These are phyloP conservation scores for Gaertneriomyces semiglobifer DNA, from an alignment of 192 early-diverging fungal species.

Conservation along the genomic window DNA sequence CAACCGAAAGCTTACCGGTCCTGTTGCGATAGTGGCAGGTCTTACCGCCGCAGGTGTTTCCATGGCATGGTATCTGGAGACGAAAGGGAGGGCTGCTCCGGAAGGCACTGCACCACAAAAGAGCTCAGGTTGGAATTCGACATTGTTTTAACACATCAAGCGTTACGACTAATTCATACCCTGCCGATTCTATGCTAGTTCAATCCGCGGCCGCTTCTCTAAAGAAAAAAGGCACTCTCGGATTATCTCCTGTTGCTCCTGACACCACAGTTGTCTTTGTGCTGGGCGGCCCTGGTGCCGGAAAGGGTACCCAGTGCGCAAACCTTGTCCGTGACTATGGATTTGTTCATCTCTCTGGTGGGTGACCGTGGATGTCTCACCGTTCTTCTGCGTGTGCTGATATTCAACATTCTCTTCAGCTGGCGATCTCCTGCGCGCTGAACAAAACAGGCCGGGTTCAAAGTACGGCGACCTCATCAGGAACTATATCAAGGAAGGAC, in stretches of 20 bases:
- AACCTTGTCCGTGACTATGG: constrained; percentile 84
- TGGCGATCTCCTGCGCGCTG: constrained; percentile 91
- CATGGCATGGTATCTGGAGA: no score
- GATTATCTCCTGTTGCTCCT: constrained; percentile 29
- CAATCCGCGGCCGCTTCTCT: not conserved
- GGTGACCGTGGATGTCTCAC: not conserved
- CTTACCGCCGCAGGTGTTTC: no score
- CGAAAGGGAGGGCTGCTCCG: no score
- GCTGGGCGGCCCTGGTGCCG: constrained; percentile 67
- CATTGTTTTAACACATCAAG: no score
- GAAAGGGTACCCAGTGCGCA: constrained; percentile 95
- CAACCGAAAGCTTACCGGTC: no score
- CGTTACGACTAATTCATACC: no score
- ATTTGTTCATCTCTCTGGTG: constrained; percentile 92
- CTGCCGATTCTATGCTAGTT: not conserved
- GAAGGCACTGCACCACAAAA: no score
- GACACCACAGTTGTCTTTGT: constrained; percentile 85
- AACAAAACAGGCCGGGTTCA: constrained; percentile 77
- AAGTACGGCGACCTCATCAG: constrained; percentile 90
- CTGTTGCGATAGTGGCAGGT: no score
- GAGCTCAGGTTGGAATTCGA: no score
- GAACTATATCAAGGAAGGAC: constrained; percentile 85
- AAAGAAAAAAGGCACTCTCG: not conserved
- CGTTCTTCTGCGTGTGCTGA: not conserved
- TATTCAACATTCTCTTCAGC: constrained; percentile 43